Conservation (phyloP, 1,284 basidiomycete species). For the Apiotrichum domesticum region DNA sequence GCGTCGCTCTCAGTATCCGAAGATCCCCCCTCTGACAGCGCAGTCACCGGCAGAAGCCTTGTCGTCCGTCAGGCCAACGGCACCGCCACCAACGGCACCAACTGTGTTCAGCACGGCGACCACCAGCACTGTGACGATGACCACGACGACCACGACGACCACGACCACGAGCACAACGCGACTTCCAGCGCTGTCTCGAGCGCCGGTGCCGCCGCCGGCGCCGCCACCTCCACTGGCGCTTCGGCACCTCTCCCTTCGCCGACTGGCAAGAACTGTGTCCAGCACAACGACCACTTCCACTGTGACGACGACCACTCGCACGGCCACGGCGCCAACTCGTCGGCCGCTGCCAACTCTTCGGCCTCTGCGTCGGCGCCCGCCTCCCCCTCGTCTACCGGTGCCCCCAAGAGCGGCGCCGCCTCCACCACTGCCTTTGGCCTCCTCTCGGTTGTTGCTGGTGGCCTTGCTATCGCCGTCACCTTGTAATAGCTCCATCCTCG, state of each 20-base stretch:
- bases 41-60: neutral
- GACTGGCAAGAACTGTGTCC: conserved; percentile 7
- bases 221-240: neutral
- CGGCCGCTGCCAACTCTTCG: no score
- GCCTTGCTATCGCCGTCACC: no score
- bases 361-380: no score
- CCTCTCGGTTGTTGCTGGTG: no score
- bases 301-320: neutral
- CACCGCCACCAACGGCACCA: conserved; percentile 1
- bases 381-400: no score
- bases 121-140: neutral
- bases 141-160: neutral
- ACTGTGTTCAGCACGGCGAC: conserved; percentile 19
- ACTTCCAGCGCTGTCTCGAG: neutral
- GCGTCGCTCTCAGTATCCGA: no score
- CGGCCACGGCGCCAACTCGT: neutral
- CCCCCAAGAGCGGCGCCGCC: no score
- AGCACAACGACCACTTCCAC: conserved; percentile 14
- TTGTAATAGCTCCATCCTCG: no score
- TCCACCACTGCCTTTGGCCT: no score
- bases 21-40: neutral
- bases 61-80: neutral
- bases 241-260: neutral
- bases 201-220: neutral
- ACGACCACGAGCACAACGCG: neutral